Evolutionary conservation across 305 asterid genomes (phyloP).

Genomic region (Andrographis paniculata): DNA sequence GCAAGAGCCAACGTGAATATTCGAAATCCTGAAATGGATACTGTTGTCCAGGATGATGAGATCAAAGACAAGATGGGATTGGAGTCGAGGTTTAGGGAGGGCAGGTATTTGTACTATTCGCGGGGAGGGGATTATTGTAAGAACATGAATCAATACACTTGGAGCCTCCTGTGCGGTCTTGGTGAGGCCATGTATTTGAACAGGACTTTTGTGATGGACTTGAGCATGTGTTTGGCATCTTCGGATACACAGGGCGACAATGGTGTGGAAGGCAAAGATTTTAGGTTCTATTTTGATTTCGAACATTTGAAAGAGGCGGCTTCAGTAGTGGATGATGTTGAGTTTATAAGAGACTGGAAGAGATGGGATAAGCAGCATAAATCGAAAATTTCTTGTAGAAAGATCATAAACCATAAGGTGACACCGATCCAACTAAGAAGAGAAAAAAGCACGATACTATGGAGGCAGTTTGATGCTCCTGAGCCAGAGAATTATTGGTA

Average conservation of each 20-base stretch:
- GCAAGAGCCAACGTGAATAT: no score
- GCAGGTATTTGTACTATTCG: slow-evolving; percentile 62
- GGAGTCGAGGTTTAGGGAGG: slow-evolving; percentile 44
- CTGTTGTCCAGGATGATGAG: slow-evolving; percentile 64
- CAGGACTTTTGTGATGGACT: slow-evolving; percentile 67
- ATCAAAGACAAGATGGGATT: slow-evolving; percentile 65
- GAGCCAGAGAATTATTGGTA: slow-evolving; percentile 92
- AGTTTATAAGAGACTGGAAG: slow-evolving; percentile 71
- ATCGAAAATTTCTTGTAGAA: slow-evolving; percentile 47
- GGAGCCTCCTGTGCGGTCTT: slow-evolving; percentile 79
- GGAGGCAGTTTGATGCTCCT: slow-evolving; percentile 70
- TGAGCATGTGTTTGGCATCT: slow-evolving; percentile 59
- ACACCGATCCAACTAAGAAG: slow-evolving; percentile 59
- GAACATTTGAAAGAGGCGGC: slow-evolving; percentile 81
- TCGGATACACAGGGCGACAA: slow-evolving; percentile 47
- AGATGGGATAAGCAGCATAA: slow-evolving; percentile 64
- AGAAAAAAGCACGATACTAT: slow-evolving; percentile 66
- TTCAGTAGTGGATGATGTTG: slow-evolving; percentile 59
- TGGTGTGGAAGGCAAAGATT: slow-evolving; percentile 87
- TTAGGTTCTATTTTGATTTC: slow-evolving; percentile 79
- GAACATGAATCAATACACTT: slow-evolving; percentile 58
- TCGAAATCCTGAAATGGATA: no score
- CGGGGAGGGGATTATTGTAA: slow-evolving; percentile 73
- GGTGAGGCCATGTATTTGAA: slow-evolving; percentile 72
- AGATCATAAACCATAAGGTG: slow-evolving; percentile 48